Conservation (phyloP, 179 eudicot species). For the Beta macrorhiza region DNA sequence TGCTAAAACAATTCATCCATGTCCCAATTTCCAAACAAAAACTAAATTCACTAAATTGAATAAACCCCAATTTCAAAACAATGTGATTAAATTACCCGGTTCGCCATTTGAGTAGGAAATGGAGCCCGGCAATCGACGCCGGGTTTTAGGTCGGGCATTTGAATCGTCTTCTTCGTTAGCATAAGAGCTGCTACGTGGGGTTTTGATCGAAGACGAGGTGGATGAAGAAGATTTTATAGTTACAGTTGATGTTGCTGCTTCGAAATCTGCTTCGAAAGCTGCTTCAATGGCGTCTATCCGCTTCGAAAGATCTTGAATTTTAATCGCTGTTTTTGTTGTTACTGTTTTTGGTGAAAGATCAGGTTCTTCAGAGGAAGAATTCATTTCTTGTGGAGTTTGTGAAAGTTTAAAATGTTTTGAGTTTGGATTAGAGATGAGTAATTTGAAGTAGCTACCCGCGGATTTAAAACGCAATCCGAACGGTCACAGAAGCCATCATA, state of each 20-base stretch:
- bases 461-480: no score
- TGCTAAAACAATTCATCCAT: background rate
- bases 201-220: slow-evolving; percentile 28
- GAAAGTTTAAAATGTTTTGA: background rate
- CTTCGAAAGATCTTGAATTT: slow-evolving; percentile 51
- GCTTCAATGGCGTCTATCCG: slow-evolving; percentile 63
- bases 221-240: slow-evolving; percentile 16
- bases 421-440: no score
- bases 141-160: slow-evolving; percentile 29
- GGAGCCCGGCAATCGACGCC: slow-evolving; percentile 60
- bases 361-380: background rate
- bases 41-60: background rate
- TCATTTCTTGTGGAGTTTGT: background rate
- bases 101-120: slow-evolving; percentile 21
- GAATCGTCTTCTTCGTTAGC: slow-evolving; percentile 3
- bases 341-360: background rate
- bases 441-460: no score
- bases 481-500: no score
- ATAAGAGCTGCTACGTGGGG: slow-evolving; percentile 19
- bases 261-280: slow-evolving; percentile 21
- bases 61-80: background rate
- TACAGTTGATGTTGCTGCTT: slow-evolving; percentile 29
- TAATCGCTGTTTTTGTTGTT: background rate
- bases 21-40: background rate
- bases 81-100: slow-evolving; percentile 11